Evolutionary conservation across 129 eudicot genomes (phyloP), one percentile per base, ranked within the genome.

Genomic region (Heracleum sosnowskyi): DNA sequence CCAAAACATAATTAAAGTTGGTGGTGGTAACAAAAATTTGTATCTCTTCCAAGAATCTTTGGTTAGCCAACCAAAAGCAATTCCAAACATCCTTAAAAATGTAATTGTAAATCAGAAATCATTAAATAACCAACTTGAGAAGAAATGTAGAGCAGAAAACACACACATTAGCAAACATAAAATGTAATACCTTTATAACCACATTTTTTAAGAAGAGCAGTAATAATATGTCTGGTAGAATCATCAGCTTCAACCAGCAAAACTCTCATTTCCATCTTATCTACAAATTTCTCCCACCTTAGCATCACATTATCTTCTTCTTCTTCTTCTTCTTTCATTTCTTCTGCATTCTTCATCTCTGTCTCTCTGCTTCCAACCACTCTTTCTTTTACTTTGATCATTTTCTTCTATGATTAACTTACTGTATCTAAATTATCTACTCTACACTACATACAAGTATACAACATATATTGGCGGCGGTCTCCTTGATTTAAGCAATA

Each of bases 141-240:
- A 2, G 2, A n/a, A 68, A 45, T 69, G 6, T 16, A 29, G 72
- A 22, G 13, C 17, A 71, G n/a, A 35, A n/a, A 7, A 31, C 2
- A 64, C 49, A 64, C 49, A 36, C 15, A 55, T 55, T 20, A 70
- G 26, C 69, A 77, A 64, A 57, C 4, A 2, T 2, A 2, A 57
- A 57, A 24, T 24, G 5, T 29, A 10, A 57, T 37, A 91, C 98
- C 98, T 93, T 85, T 93, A 76, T 93, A 93, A 78, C 90, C 85
- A 79, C 98, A 93, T 89, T 93, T 93, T 76, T 96, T 86, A 35
- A 93, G 93, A 36, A 93, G 91, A n/a, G 98, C 98, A 26, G 96
- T 81, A 55, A 93, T 89, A 76, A 93, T 82, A 82, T 91, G 98
- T 40, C 98, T 77, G 46, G 98, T 93, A 1, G 89, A 93, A 76